Conservation (phyloP, 441 rosid genomes). For the Viola pubescens region DNA sequence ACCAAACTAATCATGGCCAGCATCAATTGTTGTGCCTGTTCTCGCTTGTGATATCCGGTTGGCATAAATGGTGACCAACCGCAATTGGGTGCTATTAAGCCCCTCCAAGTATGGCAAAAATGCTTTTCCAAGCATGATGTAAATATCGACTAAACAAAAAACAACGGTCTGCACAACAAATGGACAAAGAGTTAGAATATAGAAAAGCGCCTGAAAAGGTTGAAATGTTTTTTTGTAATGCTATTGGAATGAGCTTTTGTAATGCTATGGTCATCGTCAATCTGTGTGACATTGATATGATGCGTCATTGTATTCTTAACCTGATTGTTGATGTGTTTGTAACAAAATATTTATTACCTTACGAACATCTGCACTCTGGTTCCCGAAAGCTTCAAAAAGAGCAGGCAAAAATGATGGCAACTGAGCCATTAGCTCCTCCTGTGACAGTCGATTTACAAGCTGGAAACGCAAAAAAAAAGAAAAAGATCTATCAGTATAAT, state of each 20-base stretch:
- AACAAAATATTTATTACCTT: slow-evolving; percentile 45
- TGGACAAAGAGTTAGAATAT: not conserved
- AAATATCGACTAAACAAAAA: slow-evolving; percentile 95
- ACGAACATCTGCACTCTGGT: slow-evolving; percentile 93
- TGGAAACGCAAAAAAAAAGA: slow-evolving; percentile 27
- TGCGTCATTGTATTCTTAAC: not conserved
- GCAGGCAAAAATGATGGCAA: slow-evolving; percentile 86
- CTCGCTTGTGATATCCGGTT: slow-evolving; percentile 96
- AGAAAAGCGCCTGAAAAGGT: not conserved
- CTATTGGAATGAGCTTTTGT: not conserved
- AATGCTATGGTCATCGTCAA: too few species aligned
- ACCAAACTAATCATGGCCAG: slow-evolving; percentile 30
- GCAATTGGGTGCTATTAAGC: slow-evolving; percentile 81
- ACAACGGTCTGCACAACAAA: slow-evolving; percentile 69
- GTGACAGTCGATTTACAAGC: slow-evolving; percentile 90
- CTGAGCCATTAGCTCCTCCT: slow-evolving; percentile 75
- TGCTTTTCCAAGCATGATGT: slow-evolving; percentile 94
- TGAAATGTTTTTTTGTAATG: not conserved
- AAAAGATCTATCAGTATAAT: not conserved
- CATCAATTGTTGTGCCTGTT: slow-evolving; percentile 61
- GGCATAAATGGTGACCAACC: slow-evolving; percentile 91
- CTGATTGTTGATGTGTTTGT: too few species aligned
- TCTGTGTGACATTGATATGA: not conserved
- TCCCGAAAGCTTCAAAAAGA: slow-evolving; percentile 94
- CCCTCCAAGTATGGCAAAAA: slow-evolving; percentile 93